Conservation (phyloP, 768 basidiomycete species). For the Rhizopogon roseolus region DNA sequence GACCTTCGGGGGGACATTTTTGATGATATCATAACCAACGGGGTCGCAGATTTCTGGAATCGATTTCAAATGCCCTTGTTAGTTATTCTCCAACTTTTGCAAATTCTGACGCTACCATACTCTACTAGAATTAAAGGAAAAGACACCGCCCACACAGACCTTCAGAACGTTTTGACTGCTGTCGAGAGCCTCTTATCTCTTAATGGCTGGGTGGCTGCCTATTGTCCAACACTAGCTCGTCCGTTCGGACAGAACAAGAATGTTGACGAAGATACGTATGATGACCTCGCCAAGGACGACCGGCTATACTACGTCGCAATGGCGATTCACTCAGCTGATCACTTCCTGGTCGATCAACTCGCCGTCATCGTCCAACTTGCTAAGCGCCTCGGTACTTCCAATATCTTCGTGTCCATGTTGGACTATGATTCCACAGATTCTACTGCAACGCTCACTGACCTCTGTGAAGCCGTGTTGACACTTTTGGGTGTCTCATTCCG, state of each 20-base stretch:
- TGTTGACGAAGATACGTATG: slow-evolving; percentile 68
- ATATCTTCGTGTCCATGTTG: slow-evolving; percentile 96
- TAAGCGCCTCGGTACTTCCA: slow-evolving; percentile 80
- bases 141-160: slow-evolving; percentile 86
- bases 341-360: slow-evolving; percentile 97
- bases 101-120: not conserved
- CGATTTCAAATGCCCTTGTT: slow-evolving; percentile 90
- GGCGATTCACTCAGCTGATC: slow-evolving; percentile 96
- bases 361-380: slow-evolving; percentile 97
- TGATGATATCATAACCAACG: slow-evolving; percentile 66
- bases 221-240: slow-evolving; percentile 89
- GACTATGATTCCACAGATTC: slow-evolving; percentile 96
- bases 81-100: slow-evolving; percentile 23
- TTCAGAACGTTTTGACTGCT: slow-evolving; percentile 82
- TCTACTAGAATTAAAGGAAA: slow-evolving; percentile 61
- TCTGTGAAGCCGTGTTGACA: slow-evolving; percentile 93
- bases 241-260: slow-evolving; percentile 91
- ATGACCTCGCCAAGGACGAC: slow-evolving; percentile 79
- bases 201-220: slow-evolving; percentile 97
- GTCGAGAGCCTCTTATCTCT: slow-evolving; percentile 93
- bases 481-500: slow-evolving; percentile 91
- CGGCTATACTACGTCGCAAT: slow-evolving; percentile 93
- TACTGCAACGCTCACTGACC: slow-evolving; percentile 88
- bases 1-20: slow-evolving; percentile 84
- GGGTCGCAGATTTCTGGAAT: slow-evolving; percentile 86